Evolutionary conservation across 225 moss, liverwort and hornwort species (phyloP).

Genomic region (Pseudisothecium myosuroides): DNA sequence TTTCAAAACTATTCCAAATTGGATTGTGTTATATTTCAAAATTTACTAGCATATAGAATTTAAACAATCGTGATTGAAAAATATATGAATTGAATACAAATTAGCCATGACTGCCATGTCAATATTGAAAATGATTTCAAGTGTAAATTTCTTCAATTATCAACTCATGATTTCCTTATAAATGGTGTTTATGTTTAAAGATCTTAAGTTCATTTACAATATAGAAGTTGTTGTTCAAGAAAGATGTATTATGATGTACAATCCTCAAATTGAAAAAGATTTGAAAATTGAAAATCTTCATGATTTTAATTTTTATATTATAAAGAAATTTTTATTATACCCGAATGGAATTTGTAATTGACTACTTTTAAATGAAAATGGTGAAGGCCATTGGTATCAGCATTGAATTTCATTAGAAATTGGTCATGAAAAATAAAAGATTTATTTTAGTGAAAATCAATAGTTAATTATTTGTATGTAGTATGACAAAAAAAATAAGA

Average conservation of each 20-base stretch:
- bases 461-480: neutral
- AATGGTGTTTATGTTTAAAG: neutral
- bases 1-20: neutral
- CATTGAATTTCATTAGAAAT: neutral
- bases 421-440: neutral
- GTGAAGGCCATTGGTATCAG: neutral
- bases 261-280: neutral
- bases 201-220: neutral
- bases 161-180: neutral
- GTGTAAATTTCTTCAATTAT: neutral
- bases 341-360: neutral
- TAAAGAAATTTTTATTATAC: no score
- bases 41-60: neutral
- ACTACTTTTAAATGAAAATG: neutral
- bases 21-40: neutral
- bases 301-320: neutral
- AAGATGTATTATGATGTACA: neutral
- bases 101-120: neutral
- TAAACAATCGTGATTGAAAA: neutral
- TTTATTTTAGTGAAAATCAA: neutral
- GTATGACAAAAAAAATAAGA: conserved; percentile 15
- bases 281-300: neutral
- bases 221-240: no score
- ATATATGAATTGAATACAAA: neutral
- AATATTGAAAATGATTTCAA: neutral